Evolutionary conservation across 1,284 basidiomycete species (phyloP).

Genomic region (Cryptococcus neoformans): DNA sequence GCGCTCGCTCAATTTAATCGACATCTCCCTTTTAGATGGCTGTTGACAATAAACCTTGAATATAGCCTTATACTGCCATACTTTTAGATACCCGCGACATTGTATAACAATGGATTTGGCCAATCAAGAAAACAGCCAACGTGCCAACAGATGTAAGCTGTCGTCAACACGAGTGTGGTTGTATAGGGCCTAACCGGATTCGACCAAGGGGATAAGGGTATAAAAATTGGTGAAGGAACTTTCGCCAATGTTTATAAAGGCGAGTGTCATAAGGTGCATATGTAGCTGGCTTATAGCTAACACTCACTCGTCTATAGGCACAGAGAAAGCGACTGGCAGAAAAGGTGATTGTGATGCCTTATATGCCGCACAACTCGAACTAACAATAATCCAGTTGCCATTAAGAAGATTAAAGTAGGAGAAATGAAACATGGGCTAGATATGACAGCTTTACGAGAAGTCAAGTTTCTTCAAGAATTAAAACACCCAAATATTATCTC

Average conservation of each 20-base stretch:
- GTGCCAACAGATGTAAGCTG: conserved; percentile 37
- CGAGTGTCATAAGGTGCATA: conserved; percentile 35
- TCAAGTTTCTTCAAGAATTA: conserved; percentile 93
- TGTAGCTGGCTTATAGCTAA: too few species aligned
- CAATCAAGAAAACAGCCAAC: conserved; percentile 33
- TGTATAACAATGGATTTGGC: conserved; percentile 42
- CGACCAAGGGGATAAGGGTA: conserved; percentile 59
- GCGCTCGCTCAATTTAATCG: too few species aligned
- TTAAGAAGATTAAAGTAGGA: conserved; percentile 98
- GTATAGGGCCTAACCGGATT: conserved; percentile 3
- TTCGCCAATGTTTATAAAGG: conserved; percentile 97
- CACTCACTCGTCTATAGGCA: conserved; percentile 10
- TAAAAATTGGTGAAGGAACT: conserved; percentile 92
- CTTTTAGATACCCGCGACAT: too few species aligned
- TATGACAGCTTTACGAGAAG: conserved; percentile 97
- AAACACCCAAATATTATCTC: conserved; percentile 95
- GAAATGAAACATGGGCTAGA: conserved; percentile 98
- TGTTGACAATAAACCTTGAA: too few species aligned
- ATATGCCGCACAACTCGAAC: too few species aligned
- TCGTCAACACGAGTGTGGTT: neutral
- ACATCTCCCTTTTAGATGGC: too few species aligned
- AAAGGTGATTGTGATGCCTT: conserved; percentile 4
- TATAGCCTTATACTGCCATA: too few species aligned
- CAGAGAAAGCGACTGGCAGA: conserved; percentile 37
- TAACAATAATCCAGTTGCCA: conserved; percentile 69